Percentiles rank a stretch among this genome's conserved stretches.
These are phyloP conservation scores for Moelleriella libera DNA, from an alignment of 2,329 filamentous ascomycete genomes.

Conservation along the genomic window DNA sequence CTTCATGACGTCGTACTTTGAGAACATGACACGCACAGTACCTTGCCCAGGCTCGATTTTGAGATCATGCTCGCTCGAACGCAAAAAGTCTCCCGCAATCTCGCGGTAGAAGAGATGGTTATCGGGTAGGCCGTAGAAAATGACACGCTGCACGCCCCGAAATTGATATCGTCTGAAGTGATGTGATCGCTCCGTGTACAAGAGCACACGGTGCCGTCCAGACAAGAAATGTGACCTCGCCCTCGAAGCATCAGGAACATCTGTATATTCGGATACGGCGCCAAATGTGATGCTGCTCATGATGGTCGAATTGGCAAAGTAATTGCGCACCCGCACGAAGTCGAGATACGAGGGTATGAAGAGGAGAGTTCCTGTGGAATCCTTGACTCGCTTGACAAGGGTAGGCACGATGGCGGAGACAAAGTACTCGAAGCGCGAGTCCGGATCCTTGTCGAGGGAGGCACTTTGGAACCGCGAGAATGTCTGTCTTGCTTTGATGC, in stretches of 20 bases:
- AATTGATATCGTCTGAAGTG: constrained; percentile 86
- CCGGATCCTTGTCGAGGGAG: constrained; percentile 62
- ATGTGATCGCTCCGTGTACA: constrained; percentile 93
- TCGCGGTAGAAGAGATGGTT: constrained; percentile 74
- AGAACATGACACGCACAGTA: constrained; percentile 54
- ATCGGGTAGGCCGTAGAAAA: constrained; percentile 84
- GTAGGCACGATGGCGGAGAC: constrained; percentile 65
- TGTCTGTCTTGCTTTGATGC: constrained; percentile 64
- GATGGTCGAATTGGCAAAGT: constrained; percentile 60
- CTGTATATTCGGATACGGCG: constrained; percentile 77
- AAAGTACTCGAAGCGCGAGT: constrained; percentile 85
- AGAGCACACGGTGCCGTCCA: constrained; percentile 66
- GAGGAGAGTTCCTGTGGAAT: constrained; percentile 58
- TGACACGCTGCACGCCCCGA: constrained; percentile 65
- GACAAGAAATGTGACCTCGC: constrained; percentile 77
- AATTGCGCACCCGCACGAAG: constrained; percentile 86
- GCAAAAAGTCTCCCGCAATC: constrained; percentile 55
- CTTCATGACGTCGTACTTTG: constrained; percentile 78
- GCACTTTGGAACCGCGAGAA: constrained; percentile 74
- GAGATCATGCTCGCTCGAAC: constrained; percentile 40
- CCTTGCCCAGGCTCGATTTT: constrained; percentile 44
- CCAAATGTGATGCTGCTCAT: constrained; percentile 47
- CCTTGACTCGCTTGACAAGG: constrained; percentile 53
- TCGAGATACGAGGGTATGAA: constrained; percentile 92
- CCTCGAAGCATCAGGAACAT: constrained; percentile 63